Conservation (phyloP, 345 rosid genomes). For the Cardamine chenopodiifolia region DNA sequence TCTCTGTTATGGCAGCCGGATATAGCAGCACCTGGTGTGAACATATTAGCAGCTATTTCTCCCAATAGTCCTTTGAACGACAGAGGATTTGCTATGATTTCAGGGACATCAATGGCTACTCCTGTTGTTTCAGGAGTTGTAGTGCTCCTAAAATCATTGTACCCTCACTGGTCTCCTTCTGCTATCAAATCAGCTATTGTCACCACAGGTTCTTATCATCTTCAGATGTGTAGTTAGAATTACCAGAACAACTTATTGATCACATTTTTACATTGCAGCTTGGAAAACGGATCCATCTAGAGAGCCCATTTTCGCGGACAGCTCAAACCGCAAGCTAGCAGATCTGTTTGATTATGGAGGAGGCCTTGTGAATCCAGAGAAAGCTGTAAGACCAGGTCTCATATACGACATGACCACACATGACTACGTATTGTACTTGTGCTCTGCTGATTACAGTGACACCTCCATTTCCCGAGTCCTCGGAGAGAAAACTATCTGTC, state of each 20-base stretch:
- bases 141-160: constrained; percentile 41
- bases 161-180: constrained; percentile 51
- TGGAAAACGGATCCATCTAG: constrained; percentile 43
- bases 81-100: constrained; percentile 16
- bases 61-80: too few species aligned
- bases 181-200: constrained; percentile 51
- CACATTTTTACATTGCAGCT: constrained; percentile 29
- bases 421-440: constrained; percentile 52
- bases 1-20: too few species aligned
- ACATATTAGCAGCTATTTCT: too few species aligned
- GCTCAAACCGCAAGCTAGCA: constrained; percentile 41
- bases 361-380: constrained; percentile 59
- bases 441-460: constrained; percentile 48
- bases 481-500: constrained; percentile 39
- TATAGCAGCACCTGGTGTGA: too few species aligned
- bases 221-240: not conserved
- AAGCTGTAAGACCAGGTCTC: constrained; percentile 58
- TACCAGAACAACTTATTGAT: not conserved
- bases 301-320: constrained; percentile 50
- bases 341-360: constrained; percentile 59
- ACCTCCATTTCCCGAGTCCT: constrained; percentile 49
- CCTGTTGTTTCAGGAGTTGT: constrained; percentile 48
- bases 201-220: constrained; percentile 45
- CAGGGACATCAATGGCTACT: constrained; percentile 54
- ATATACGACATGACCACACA: constrained; percentile 51